phyloP scores from a whole-genome alignment of 2,329 filamentous ascomycete genomes.

The Teratosphaeria viscida region DNA sequence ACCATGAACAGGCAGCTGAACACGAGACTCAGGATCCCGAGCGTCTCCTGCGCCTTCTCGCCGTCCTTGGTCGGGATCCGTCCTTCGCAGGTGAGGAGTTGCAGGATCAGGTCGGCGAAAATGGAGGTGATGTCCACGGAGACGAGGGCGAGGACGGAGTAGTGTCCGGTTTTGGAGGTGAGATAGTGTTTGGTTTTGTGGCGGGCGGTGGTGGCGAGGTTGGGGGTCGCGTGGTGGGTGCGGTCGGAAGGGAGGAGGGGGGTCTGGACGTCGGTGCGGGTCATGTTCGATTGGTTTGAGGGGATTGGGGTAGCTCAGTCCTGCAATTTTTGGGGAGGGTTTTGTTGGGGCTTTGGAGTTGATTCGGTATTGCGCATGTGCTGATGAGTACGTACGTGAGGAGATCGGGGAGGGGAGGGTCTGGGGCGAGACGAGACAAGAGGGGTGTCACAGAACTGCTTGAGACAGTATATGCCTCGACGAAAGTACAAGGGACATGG shows the following conservation, averaged over 20 bases:
- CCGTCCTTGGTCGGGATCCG: constrained; percentile 18
- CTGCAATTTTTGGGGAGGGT: no score
- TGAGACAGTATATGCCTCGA: neutral
- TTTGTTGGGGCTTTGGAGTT: no score
- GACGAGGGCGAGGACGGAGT: constrained; percentile 39
- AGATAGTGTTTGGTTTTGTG: constrained; percentile 24
- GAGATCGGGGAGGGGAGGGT: no score
- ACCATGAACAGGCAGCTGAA: constrained; percentile 56
- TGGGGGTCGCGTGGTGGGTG: neutral
- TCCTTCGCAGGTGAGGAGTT: constrained; percentile 39
- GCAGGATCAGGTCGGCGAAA: constrained; percentile 43
- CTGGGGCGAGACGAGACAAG: no score
- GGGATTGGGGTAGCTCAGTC: neutral
- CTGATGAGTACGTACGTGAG: no score
- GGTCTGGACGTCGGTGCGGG: neutral
- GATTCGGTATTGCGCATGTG: no score
- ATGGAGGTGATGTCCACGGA: constrained; percentile 42
- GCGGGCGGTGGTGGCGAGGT: neutral
- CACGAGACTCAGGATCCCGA: constrained; percentile 45
- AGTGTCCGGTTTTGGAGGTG: constrained; percentile 39
- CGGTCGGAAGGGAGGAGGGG: constrained; percentile 2
- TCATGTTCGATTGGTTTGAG: neutral
- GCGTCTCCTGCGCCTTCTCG: constrained; percentile 27
- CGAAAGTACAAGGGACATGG: neutral
- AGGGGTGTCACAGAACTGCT: neutral